phyloP scores from a whole-genome alignment of 495 filamentous ascomycete species.

The Lophiostoma macrostomum region DNA sequence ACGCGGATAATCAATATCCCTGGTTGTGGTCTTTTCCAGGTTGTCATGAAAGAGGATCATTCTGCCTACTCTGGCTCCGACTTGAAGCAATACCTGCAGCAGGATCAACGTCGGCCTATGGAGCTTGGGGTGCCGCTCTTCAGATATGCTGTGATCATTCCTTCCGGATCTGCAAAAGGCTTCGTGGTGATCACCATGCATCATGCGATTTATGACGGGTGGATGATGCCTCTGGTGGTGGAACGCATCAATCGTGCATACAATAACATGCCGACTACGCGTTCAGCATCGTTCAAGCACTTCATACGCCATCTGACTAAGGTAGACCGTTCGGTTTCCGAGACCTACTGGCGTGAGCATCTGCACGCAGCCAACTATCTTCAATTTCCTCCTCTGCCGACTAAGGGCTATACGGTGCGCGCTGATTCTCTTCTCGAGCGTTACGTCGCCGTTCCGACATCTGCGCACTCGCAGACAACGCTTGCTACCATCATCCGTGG shows the following conservation, averaged over 20 bases:
- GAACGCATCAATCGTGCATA: conserved; percentile 38
- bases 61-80: conserved; percentile 45
- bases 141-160: conserved; percentile 52
- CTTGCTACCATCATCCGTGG: conserved; percentile 59
- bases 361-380: conserved; percentile 52
- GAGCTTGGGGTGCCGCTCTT: conserved; percentile 54
- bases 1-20: conserved; percentile 58
- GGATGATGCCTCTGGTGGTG: conserved; percentile 31
- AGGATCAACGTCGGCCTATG: conserved; percentile 47
- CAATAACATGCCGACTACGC: conserved; percentile 25
- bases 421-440: conserved; percentile 53
- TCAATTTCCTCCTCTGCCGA: conserved; percentile 58
- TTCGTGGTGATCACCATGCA: conserved; percentile 26
- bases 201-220: conserved; percentile 35
- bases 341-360: conserved; percentile 47
- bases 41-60: conserved; percentile 50
- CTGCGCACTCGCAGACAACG: conserved; percentile 47
- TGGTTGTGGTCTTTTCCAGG: conserved; percentile 55
- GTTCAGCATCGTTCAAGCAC: conserved; percentile 41
- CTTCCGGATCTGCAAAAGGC: conserved; percentile 34
- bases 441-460: conserved; percentile 46
- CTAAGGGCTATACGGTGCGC: conserved; percentile 52
- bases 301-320: conserved; percentile 47
- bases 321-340: conserved; percentile 40
- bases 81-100: conserved; percentile 48